Evolutionary conservation across 345 rosid genomes (phyloP), one percentile per base, ranked within the genome.

Genomic region (Tarenaya hassleriana): DNA sequence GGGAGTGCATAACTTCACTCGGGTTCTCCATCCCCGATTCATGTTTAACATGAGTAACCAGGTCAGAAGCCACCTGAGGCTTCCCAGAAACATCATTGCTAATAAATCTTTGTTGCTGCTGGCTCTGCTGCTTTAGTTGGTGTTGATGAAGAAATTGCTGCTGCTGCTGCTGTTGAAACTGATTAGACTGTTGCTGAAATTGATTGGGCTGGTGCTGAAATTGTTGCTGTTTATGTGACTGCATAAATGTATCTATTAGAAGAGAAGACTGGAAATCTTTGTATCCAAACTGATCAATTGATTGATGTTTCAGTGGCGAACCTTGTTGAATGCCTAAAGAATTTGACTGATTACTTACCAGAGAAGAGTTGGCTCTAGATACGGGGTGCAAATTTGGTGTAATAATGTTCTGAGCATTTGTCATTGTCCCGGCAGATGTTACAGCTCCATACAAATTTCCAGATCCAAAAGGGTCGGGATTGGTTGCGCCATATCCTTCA

Each of bases 401-500:
- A 71, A 61, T 74, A 59, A 68, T 31, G 65, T 71, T 80, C 70
- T 81, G 98, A 52, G 83, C 37, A 71, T 69, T 83, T 47, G 75
- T 63, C 63, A 84, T 53, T 54, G 75, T 67, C 62, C 84, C 95
- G 63, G 50, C 70, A 58, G 87, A 72, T 32, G 84, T 63, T 63
- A 75, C 86, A 37, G 70, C 68, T 39, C 83, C 79, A 64, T 73
- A 80, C 52, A 75, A 71, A 64, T 67, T 87, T 58, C 83, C 96
- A 53, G 89, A 62, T 42, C 78, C 83, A 10, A 81, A 63, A 63
- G 83, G 66, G 64, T 81, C 97, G 35, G 81, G 56, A 69, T 46
- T 76, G 64, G 47, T 68, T 67, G 77, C 52, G 61, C 78, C 82
- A 81, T 74, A 83, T 35, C 82, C 91, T 64, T 85, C 95, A 71